These are phyloP conservation scores for Miscanthus lutarioriparius DNA, from an alignment of 176 grass and related monocot genomes.

Conservation along the genomic window DNA sequence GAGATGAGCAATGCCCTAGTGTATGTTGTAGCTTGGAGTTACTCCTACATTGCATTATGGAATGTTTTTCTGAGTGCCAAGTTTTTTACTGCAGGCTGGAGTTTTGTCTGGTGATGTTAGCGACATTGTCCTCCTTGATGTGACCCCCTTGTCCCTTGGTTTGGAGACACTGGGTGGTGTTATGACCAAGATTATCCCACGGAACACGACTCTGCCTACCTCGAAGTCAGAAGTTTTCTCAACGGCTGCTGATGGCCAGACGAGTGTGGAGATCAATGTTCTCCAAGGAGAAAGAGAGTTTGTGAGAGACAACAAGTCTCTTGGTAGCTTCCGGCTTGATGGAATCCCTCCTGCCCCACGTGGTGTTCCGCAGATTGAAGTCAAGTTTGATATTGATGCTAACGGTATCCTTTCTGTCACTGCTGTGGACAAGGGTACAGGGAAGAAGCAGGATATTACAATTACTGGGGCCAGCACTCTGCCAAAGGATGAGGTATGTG, in stretches of 20 bases:
- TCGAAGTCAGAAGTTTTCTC: constrained; percentile 77
- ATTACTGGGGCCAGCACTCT: constrained; percentile 73
- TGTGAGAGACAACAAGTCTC: constrained; percentile 75
- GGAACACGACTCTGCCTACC: constrained; percentile 78
- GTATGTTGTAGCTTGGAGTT: background rate
- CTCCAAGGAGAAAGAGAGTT: constrained; percentile 87
- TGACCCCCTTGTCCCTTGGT: constrained; percentile 72
- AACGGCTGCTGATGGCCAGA: constrained; percentile 74
- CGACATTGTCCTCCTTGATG: constrained; percentile 81
- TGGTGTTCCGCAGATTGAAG: constrained; percentile 78
- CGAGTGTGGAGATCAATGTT: constrained; percentile 77
- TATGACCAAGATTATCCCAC: constrained; percentile 86
- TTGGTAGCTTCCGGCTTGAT: constrained; percentile 79
- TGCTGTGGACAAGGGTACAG: constrained; percentile 73
- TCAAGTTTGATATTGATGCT: constrained; percentile 85
- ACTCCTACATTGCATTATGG: background rate
- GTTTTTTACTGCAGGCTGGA: constrained; percentile 52
- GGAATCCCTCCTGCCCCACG: constrained; percentile 74
- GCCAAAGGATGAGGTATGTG: constrained; percentile 59
- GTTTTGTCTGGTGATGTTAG: constrained; percentile 79
- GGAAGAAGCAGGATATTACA: constrained; percentile 78
- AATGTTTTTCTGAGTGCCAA: background rate
- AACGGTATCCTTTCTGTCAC: constrained; percentile 74
- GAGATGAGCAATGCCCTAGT: background rate
- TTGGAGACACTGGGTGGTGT: constrained; percentile 81